These are phyloP conservation scores for Hypsizygus marmoreus DNA, from an alignment of 768 basidiomycete genomes.

Conservation along the genomic window DNA sequence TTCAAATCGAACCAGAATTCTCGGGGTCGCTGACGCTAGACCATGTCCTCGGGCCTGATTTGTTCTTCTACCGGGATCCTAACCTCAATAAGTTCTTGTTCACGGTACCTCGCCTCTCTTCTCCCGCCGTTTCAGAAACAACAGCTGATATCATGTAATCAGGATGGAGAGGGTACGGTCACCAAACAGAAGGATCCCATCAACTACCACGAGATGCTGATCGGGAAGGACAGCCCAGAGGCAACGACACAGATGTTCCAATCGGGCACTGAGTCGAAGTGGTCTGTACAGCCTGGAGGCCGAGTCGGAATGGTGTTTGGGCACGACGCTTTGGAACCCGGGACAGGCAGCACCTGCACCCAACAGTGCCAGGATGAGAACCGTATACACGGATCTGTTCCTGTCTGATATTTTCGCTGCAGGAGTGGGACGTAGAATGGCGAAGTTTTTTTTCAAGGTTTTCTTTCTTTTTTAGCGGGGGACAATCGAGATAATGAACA, in stretches of 20 bases:
- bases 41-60: conserved; percentile 4
- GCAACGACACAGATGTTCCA: conserved; percentile 6
- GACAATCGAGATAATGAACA: too few relatives aligned
- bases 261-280: conserved; percentile 3
- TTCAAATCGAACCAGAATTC: conserved; percentile 4
- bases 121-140: not conserved
- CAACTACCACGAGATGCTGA: conserved; percentile 6
- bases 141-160: not conserved
- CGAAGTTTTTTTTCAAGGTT: too few relatives aligned
- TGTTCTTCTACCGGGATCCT: conserved; percentile 4
- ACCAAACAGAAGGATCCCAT: not conserved
- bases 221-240: conserved; percentile 7
- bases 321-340: conserved; percentile 4
- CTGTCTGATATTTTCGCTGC: too few relatives aligned
- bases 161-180: conserved; percentile 1
- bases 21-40: not conserved
- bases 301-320: conserved; percentile 4
- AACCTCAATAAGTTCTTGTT: not conserved
- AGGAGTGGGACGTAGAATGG: too few relatives aligned
- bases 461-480: too few relatives aligned
- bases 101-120: not conserved
- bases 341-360: conserved; percentile 1
- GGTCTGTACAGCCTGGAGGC: conserved; percentile 2
- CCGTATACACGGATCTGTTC: conserved; percentile 3
- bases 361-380: conserved; percentile 6